Percentiles rank a stretch among this genome's conserved stretches.
Evolutionary conservation across 257 asterid genomes (phyloP).

Genomic region (Lycium ferocissimum): DNA sequence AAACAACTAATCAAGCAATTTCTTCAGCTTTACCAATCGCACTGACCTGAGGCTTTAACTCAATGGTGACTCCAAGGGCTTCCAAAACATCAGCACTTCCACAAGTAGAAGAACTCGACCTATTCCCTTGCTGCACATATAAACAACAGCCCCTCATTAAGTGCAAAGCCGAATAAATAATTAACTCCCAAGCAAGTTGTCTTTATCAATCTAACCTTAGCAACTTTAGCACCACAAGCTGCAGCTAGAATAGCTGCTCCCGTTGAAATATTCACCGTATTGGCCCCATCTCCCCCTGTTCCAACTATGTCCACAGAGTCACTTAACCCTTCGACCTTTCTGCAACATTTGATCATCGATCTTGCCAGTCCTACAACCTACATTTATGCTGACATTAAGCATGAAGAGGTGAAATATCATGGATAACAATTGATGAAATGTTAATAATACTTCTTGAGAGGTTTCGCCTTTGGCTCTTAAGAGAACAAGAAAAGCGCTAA

Average conservation of each 20-base stretch:
- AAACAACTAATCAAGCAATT: no score
- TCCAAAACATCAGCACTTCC: constrained; percentile 93
- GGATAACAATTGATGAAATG: no score
- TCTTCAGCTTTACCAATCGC: no score
- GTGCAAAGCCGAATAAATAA: constrained; percentile 3
- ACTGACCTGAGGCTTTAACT: constrained; percentile 68
- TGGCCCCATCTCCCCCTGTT: constrained; percentile 90
- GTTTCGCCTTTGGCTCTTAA: constrained; percentile 98
- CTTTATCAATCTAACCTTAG: constrained; percentile 56
- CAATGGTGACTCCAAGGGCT: constrained; percentile 74
- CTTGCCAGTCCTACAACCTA: constrained; percentile 85
- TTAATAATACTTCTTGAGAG: constrained; percentile 59
- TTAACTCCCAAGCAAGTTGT: neutral
- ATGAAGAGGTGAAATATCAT: neutral
- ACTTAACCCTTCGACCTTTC: constrained; percentile 64
- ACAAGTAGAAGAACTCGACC: constrained; percentile 90
- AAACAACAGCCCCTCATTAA: neutral
- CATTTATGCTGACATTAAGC: neutral
- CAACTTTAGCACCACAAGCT: constrained; percentile 87
- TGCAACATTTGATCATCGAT: constrained; percentile 71
- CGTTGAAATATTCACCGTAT: constrained; percentile 83
- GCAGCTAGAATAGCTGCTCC: constrained; percentile 93
- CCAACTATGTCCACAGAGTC: constrained; percentile 85
- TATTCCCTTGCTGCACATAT: constrained; percentile 79
- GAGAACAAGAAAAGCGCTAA: constrained; percentile 91